phyloP scores from a whole-genome alignment of 2,329 filamentous ascomycete species.

The Xylariales sp. region DNA sequence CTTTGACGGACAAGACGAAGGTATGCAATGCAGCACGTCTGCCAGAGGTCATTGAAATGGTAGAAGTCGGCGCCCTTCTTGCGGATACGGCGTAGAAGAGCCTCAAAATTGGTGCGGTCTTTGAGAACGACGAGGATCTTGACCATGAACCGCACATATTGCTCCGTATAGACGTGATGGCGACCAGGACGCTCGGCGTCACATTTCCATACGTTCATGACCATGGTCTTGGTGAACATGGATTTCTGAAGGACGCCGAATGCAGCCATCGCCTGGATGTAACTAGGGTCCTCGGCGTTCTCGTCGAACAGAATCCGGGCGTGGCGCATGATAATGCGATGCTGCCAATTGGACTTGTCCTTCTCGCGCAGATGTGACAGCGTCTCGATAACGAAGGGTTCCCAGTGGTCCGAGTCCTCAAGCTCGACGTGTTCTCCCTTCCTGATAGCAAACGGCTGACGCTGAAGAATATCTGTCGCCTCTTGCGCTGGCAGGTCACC shows the following conservation, averaged over 20 bases:
- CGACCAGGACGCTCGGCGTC: conserved; percentile 78
- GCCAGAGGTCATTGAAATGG: conserved; percentile 57
- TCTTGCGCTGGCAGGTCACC: conserved; percentile 43
- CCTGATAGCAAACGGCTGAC: conserved; percentile 49
- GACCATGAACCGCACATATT: conserved; percentile 80
- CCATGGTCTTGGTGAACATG: conserved; percentile 90
- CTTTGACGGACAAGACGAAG: conserved; percentile 47
- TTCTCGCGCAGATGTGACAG: conserved; percentile 55
- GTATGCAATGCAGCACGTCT: conserved; percentile 50
- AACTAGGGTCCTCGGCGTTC: conserved; percentile 31
- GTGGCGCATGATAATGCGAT: conserved; percentile 79
- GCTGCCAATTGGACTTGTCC: conserved; percentile 94
- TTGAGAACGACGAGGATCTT: conserved; percentile 67
- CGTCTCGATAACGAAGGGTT: conserved; percentile 48
- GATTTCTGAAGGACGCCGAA: conserved; percentile 68
- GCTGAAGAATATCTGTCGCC: conserved; percentile 48
- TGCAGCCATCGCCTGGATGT: conserved; percentile 69
- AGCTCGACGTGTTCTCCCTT: conserved; percentile 42
- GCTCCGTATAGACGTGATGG: conserved; percentile 87
- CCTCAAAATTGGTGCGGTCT: conserved; percentile 72
- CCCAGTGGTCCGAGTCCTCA: conserved; percentile 60
- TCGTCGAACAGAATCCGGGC: conserved; percentile 51
- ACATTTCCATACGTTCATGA: conserved; percentile 91
- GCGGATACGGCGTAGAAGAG: conserved; percentile 71
- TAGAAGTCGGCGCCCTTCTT: conserved; percentile 75